Base-by-base conservation (phyloP, 441 rosid species). In the Flueggea neowawraea region DNA sequence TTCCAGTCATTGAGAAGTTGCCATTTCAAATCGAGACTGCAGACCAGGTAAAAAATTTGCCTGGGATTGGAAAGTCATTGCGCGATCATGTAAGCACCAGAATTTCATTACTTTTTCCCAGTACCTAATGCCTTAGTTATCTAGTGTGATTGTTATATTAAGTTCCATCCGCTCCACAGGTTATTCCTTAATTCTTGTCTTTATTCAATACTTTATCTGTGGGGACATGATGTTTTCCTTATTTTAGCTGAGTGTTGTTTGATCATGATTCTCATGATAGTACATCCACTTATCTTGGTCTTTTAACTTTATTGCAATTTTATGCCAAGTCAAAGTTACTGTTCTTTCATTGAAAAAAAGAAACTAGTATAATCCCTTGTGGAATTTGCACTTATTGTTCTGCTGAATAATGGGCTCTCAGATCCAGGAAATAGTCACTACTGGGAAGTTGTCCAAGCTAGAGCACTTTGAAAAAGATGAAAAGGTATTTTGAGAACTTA, bases 381-480 rank as follows among this genome's bases (percentile, higher is more conserved):
- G 41, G 41, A 14, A 45, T 45, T 4, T 9, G 12, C 50, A 47
- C 50, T 10, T 12, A 47, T 47, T 43, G 14, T 11, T 47, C 50
- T 10, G n/a, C n/a, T 11, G 9, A 47, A 47, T 47, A 9, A 10
- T 47, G 50, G 12, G 50, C 58, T 54, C 74, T 68, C 87, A 91
- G 99, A 91, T 91, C 73, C 97, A 91, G 77, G 99, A 95, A 86
- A 95, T 95, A 58, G 79, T 86, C 61, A 80, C 86, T 39, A 89
- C 92, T 45, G 95, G 97, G 61, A 91, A 84, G 76, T 66, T 91
- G 66, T 86, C 95, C 61, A 95, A 95, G 87, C 71, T 95, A 84
- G 89, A 95, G 75, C 96, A 95, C 70, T 95, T 91, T 73, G 94
- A 91, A 85, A 79, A 83, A 44, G 96, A 91, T 81, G 97, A 91